A percentile compares a stretch with the other conserved stretches of the same genome.
Evolutionary conservation across 2,329 filamentous ascomycete genomes (phyloP).

Genomic region (Xylariaceae sp.): DNA sequence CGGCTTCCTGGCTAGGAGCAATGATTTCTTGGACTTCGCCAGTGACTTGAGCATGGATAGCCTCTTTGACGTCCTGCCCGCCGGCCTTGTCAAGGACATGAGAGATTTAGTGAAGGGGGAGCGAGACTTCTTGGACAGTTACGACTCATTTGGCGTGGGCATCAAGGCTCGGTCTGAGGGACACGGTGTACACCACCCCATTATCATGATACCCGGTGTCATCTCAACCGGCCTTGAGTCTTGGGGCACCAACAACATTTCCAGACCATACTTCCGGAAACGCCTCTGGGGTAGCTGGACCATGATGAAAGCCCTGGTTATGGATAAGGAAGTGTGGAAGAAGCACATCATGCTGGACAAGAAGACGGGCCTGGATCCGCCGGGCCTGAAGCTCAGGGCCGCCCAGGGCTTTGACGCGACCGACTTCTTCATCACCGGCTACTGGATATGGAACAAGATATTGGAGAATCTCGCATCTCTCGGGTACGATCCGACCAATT

Average conservation of each 20-base stretch:
- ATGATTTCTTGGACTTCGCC: constrained; percentile 79
- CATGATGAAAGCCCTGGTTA: constrained; percentile 92
- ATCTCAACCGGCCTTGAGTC: constrained; percentile 96
- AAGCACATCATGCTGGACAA: constrained; percentile 95
- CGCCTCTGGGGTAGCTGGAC: constrained; percentile 96
- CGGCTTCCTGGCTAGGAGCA: constrained; percentile 81
- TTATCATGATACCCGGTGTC: constrained; percentile 96
- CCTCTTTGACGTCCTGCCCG: constrained; percentile 79
- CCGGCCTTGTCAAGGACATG: constrained; percentile 77
- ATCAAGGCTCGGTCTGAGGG: constrained; percentile 76
- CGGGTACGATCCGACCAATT: constrained; percentile 82
- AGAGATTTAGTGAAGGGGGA: constrained; percentile 81
- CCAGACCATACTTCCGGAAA: constrained; percentile 87
- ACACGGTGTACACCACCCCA: constrained; percentile 71
- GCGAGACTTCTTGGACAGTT: constrained; percentile 72
- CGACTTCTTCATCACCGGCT: constrained; percentile 85
- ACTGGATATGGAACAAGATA: constrained; percentile 99
- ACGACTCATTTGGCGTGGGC: constrained; percentile 90
- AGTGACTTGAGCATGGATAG: constrained; percentile 75
- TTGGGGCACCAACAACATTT: constrained; percentile 83
- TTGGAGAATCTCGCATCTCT: constrained; percentile 93
- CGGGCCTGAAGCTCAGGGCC: constrained; percentile 80
- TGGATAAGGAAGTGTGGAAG: constrained; percentile 94
- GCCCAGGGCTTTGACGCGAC: constrained; percentile 96
- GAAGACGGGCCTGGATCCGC: constrained; percentile 81